These are phyloP conservation scores for Purpureocillium lavendulum DNA, from an alignment of 2,329 filamentous ascomycete species.

Conservation along the genomic window DNA sequence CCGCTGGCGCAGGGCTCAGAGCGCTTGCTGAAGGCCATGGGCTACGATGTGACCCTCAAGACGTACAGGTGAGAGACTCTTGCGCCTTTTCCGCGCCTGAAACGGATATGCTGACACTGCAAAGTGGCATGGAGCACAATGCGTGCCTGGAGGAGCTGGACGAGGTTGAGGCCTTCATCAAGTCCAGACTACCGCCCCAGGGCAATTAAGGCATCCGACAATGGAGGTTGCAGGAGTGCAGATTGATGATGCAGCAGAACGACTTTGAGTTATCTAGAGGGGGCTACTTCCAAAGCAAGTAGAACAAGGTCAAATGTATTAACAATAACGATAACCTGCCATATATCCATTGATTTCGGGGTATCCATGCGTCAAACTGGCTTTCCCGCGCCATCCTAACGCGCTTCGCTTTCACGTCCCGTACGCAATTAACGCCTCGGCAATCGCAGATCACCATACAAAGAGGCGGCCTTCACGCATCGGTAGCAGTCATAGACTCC, in stretches of 20 bases:
- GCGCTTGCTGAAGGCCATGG: constrained; percentile 57
- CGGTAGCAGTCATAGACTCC: constrained; percentile 7
- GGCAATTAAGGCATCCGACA: constrained; percentile 4
- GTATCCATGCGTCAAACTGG: too few species aligned
- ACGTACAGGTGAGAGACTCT: constrained; percentile 55
- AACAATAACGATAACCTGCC: too few species aligned
- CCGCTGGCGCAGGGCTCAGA: constrained; percentile 61
- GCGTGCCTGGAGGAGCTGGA: constrained; percentile 73
- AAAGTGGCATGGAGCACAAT: constrained; percentile 63
- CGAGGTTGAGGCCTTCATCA: constrained; percentile 60
- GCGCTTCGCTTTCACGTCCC: too few species aligned
- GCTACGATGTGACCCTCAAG: constrained; percentile 67
- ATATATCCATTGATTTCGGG: too few species aligned
- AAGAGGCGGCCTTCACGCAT: background rate
- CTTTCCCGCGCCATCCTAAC: too few species aligned
- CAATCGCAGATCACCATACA: background rate
- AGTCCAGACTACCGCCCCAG: constrained; percentile 32
- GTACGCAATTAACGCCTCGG: background rate
- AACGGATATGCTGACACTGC: constrained; percentile 1
- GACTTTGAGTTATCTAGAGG: too few species aligned
- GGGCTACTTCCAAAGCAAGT: too few species aligned
- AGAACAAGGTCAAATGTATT: too few species aligned
- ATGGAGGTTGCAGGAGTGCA: too few species aligned
- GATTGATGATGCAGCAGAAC: too few species aligned
- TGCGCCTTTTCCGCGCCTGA: too few species aligned